Evolutionary conservation across 2,329 filamentous ascomycete genomes (phyloP).

Genomic region (Endocalyx cinctus): DNA sequence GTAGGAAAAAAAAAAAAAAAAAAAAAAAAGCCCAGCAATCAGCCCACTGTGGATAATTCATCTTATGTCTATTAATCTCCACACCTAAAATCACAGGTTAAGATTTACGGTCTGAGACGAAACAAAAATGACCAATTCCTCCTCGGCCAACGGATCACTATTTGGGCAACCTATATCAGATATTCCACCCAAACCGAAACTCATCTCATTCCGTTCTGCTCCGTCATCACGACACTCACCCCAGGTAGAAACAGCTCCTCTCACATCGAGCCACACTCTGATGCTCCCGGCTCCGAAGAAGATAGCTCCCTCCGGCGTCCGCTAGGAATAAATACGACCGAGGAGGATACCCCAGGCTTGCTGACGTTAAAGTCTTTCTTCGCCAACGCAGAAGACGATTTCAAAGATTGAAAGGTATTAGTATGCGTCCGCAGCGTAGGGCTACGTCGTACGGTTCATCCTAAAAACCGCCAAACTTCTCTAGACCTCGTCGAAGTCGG

Average conservation of each 20-base stretch:
- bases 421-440: conserved; percentile 56
- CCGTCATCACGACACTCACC: conserved; percentile 51
- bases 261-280: conserved; percentile 49
- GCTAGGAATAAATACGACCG: conserved; percentile 32
- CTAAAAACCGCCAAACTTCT: conserved; percentile 41
- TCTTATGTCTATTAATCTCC: background rate
- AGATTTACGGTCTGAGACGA: conserved; percentile 31
- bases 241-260: conserved; percentile 50
- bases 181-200: conserved; percentile 33
- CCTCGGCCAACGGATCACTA: conserved; percentile 49
- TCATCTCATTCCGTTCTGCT: conserved; percentile 33
- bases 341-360: conserved; percentile 31
- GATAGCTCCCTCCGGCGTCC: conserved; percentile 40
- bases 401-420: conserved; percentile 45
- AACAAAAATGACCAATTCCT: conserved; percentile 37
- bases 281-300: conserved; percentile 31
- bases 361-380: conserved; percentile 55
- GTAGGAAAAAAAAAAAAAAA: conserved; percentile 5
- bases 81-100: background rate
- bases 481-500: conserved; percentile 44
- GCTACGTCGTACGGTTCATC: conserved; percentile 41
- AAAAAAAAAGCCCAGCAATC: background rate
- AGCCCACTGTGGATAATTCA: background rate
- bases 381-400: conserved; percentile 48
- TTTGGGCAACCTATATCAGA: conserved; percentile 55